Evolutionary conservation across 352 stramenopile species (phyloP).

Genomic region (Phytophthora fragariaefolia): DNA sequence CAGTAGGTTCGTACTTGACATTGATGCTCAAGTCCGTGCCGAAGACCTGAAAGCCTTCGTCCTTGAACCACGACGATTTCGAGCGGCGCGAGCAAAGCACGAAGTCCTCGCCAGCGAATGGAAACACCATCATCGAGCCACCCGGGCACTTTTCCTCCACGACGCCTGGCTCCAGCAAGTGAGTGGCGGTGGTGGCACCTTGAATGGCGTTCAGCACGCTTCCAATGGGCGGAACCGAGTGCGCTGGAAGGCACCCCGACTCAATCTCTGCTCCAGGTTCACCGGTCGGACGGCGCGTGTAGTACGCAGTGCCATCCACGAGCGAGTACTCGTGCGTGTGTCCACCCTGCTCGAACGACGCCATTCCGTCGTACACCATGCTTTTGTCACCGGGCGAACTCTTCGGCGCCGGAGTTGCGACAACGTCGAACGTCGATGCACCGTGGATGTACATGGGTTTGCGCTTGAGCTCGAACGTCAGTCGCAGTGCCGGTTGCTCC

Average conservation of each 20-base stretch:
- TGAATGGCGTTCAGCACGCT: conserved; percentile 40
- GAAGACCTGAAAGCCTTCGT: conserved; percentile 49
- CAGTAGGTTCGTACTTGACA: conserved; percentile 40
- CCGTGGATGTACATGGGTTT: conserved; percentile 50
- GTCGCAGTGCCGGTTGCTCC: conserved; percentile 38
- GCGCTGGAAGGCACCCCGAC: conserved; percentile 35
- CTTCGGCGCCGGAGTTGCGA: conserved; percentile 39
- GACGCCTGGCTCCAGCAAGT: conserved; percentile 5
- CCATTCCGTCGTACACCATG: conserved; percentile 47
- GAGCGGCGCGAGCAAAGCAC: conserved; percentile 42
- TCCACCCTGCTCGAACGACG: conserved; percentile 36
- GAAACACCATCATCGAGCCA: conserved; percentile 35
- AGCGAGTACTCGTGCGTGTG: conserved; percentile 43
- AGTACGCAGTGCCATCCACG: conserved; percentile 45
- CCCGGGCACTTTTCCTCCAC: conserved; percentile 22
- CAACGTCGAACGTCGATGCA: conserved; percentile 40
- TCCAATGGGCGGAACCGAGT: conserved; percentile 38
- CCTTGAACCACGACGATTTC: conserved; percentile 22
- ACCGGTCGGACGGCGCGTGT: conserved; percentile 20
- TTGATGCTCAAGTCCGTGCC: conserved; percentile 51
- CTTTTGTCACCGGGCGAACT: conserved; percentile 5
- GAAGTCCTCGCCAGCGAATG: conserved; percentile 53
- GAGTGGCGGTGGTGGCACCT: conserved; percentile 14
- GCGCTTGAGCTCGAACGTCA: conserved; percentile 50
- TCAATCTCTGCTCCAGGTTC: not conserved